Conservation (phyloP, 345 rosid species). For the Reutealis trisperma region DNA sequence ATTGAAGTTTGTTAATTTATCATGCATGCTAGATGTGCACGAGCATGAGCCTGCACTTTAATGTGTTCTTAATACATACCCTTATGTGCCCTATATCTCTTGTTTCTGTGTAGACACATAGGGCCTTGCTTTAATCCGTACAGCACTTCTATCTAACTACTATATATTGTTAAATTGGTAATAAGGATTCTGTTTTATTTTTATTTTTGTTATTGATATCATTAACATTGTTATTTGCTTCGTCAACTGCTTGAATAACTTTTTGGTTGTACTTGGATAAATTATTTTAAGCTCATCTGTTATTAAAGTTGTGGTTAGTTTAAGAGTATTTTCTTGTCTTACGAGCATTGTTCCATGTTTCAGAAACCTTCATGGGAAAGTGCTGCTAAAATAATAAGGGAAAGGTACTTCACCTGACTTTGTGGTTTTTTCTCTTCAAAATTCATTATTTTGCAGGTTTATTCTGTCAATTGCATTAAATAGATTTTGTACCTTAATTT, state of each 20-base stretch:
- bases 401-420: slow-evolving; percentile 52
- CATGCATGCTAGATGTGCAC: not conserved
- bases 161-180: not conserved
- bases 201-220: too few relatives aligned
- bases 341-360: slow-evolving; percentile 26
- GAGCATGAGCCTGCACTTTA: not conserved
- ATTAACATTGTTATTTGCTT: not conserved
- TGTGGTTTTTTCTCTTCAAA: not conserved
- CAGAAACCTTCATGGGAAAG: slow-evolving; percentile 99
- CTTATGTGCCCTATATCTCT: too few relatives aligned
- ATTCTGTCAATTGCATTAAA: not conserved
- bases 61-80: too few relatives aligned
- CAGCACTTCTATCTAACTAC: too few relatives aligned
- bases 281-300: not conserved
- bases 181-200: not conserved
- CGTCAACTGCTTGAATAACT: not conserved
- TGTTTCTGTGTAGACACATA: too few relatives aligned
- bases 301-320: not conserved
- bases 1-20: not conserved
- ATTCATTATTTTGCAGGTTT: not conserved
- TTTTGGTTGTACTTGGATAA: not conserved
- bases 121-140: too few relatives aligned
- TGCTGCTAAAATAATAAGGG: slow-evolving; percentile 76
- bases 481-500: slow-evolving; percentile 13
- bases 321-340: slow-evolving; percentile 9